These are phyloP conservation scores for Clonostachys sp. DNA, from an alignment of 2,329 filamentous ascomycete species.

Conservation along the genomic window DNA sequence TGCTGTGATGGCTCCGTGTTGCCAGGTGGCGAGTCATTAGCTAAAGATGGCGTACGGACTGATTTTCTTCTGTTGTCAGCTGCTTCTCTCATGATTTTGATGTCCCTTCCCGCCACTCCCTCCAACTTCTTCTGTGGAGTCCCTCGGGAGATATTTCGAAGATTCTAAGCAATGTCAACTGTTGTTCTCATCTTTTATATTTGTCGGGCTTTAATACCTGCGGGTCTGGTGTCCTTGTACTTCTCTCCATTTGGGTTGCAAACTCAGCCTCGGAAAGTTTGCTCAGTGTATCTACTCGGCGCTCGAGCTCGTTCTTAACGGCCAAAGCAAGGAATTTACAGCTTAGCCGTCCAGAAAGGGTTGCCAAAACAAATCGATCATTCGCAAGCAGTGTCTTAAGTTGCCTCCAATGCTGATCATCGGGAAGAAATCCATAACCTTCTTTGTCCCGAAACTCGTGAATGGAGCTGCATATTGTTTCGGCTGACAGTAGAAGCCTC, in stretches of 20 bases:
- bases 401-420: constrained; percentile 27
- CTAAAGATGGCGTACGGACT: too few relatives aligned
- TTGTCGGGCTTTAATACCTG: constrained; percentile 18
- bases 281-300: constrained; percentile 15
- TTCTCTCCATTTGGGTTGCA: constrained; percentile 9
- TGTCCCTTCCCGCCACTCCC: constrained; percentile 16
- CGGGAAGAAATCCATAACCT: constrained; percentile 17
- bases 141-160: constrained; percentile 19
- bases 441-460: too few relatives aligned
- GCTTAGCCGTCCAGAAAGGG: constrained; percentile 15
- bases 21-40: too few relatives aligned
- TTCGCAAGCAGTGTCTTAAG: constrained; percentile 16
- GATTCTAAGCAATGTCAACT: constrained; percentile 15
- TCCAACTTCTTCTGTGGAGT: constrained; percentile 5
- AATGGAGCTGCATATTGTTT: too few relatives aligned
- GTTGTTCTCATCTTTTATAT: neutral
- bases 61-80: constrained; percentile 18
- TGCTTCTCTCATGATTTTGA: constrained; percentile 23
- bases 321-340: constrained; percentile 19
- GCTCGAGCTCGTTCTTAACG: constrained; percentile 14
- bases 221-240: constrained; percentile 15
- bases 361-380: constrained; percentile 21
- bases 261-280: constrained; percentile 17
- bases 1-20: neutral
- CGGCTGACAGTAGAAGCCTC: too few relatives aligned